These are phyloP conservation scores for Jamesozyma rosinii DNA, from an alignment of 805 yeast genomes.

Conservation along the genomic window DNA sequence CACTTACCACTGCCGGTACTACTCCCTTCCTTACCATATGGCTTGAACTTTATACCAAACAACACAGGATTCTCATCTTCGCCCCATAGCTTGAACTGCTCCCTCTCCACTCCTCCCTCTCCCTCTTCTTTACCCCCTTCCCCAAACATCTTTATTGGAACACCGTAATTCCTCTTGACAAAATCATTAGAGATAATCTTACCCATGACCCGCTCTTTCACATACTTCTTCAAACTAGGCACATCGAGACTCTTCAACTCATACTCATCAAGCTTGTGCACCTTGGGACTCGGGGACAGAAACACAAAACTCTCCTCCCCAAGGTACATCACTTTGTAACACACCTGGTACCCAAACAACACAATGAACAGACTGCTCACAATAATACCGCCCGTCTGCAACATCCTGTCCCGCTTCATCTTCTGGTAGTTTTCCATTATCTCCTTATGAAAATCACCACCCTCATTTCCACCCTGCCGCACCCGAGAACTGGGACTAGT, in stretches of 20 bases:
- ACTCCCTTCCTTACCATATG: slow-evolving; percentile 5
- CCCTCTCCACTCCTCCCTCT: slow-evolving; percentile 21
- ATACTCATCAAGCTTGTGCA: slow-evolving; percentile 17
- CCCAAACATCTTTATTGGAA: slow-evolving; percentile 20
- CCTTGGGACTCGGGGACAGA: slow-evolving; percentile 17
- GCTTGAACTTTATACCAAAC: slow-evolving; percentile 19
- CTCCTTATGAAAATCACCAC: neutral
- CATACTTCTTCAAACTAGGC: slow-evolving; percentile 14
- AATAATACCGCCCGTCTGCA: slow-evolving; percentile 5
- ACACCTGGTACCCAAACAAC: slow-evolving; percentile 22
- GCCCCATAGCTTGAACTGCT: slow-evolving; percentile 25
- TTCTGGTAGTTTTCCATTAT: neutral
- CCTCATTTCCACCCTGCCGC: neutral
- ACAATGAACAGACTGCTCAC: slow-evolving; percentile 12
- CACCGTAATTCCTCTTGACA: slow-evolving; percentile 27
- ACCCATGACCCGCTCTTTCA: slow-evolving; percentile 17
- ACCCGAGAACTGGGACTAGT: neutral
- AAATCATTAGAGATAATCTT: slow-evolving; percentile 23
- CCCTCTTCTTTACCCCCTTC: slow-evolving; percentile 14
- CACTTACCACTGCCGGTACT: slow-evolving; percentile 10
- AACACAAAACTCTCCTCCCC: slow-evolving; percentile 23
- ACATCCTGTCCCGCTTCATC: neutral
- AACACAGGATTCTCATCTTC: slow-evolving; percentile 27
- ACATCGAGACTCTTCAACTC: slow-evolving; percentile 19
- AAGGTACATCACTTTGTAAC: slow-evolving; percentile 22